Percentiles rank a stretch among this genome's conserved stretches.
Conservation (phyloP, 208 protist species). For the Vickermania spadyakhi region DNA sequence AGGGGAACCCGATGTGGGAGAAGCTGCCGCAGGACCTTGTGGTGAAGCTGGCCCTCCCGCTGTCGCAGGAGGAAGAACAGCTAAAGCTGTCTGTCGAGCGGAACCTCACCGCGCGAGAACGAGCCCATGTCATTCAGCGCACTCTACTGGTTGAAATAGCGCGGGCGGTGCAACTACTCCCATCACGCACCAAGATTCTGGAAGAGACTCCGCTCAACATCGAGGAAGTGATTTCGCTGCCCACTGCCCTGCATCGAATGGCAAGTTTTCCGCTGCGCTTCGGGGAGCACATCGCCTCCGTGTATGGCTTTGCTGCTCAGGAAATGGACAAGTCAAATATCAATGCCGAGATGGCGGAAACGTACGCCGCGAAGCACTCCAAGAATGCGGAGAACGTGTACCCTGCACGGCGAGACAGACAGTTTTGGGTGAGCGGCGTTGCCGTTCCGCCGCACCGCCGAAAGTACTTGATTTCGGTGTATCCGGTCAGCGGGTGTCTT, state of each 20-base stretch:
- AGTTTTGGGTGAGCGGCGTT: slow-evolving; percentile 31
- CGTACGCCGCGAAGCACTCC: slow-evolving; percentile 9
- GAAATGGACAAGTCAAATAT: not conserved
- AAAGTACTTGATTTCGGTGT: slow-evolving; percentile 19
- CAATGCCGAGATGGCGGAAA: slow-evolving; percentile 4
- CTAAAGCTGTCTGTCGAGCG: slow-evolving; percentile 30
- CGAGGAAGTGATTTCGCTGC: slow-evolving; percentile 10
- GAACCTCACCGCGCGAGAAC: slow-evolving; percentile 35
- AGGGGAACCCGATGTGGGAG: not conserved
- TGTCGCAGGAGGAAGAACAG: slow-evolving; percentile 12
- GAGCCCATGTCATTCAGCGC: slow-evolving; percentile 36
- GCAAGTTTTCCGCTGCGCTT: not conserved
- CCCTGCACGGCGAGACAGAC: slow-evolving; percentile 17
- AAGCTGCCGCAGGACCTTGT: not conserved
- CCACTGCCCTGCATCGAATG: not conserved
- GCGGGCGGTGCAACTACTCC: slow-evolving; percentile 12
- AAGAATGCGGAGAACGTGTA: slow-evolving; percentile 33
- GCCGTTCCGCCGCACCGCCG: slow-evolving; percentile 12
- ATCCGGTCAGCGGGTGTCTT: slow-evolving; percentile 18
- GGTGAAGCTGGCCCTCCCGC: slow-evolving; percentile 4
- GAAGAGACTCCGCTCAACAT: not conserved
- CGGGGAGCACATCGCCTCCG: not conserved
- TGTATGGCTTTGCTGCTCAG: slow-evolving; percentile 1
- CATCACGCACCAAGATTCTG: not conserved
- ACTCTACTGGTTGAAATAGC: slow-evolving; percentile 25